Percentiles rank a stretch among this genome's conserved stretches.
Evolutionary conservation across 345 rosid species (phyloP).

Genomic region (Gossypium turneri): DNA sequence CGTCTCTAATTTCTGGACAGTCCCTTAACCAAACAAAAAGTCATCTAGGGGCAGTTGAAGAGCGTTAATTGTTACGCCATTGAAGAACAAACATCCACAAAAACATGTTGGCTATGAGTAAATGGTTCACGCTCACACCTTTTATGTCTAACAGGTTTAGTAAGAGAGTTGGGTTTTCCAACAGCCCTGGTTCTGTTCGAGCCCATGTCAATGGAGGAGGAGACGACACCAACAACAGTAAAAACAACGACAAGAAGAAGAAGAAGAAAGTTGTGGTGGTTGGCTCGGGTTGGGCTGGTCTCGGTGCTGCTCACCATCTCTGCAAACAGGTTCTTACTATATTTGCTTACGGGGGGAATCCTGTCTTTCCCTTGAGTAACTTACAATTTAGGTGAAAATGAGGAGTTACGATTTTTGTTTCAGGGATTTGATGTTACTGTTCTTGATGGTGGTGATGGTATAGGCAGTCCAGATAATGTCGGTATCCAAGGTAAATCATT

Average conservation of each 20-base stretch:
- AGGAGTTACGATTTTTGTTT: neutral
- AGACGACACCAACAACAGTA: neutral
- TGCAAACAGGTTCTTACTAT: conserved; percentile 38
- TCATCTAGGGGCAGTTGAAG: neutral
- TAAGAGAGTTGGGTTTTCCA: conserved; percentile 3
- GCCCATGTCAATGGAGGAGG: conserved; percentile 18
- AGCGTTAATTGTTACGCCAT: neutral
- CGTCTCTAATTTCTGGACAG: neutral
- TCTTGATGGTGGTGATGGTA: conserved; percentile 47
- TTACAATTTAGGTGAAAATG: neutral
- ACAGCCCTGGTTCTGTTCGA: conserved; percentile 22
- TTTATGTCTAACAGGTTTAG: neutral
- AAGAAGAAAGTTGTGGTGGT: conserved; percentile 48
- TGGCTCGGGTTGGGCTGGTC: conserved; percentile 72
- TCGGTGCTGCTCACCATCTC: conserved; percentile 62
- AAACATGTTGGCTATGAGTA: conserved; percentile 28
- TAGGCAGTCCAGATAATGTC: conserved; percentile 42
- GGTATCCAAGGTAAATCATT: conserved; percentile 44
- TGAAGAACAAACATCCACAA: neutral
- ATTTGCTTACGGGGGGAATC: neutral
- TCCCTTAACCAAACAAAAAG: neutral
- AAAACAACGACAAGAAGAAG: conserved; percentile 11
- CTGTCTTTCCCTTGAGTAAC: neutral
- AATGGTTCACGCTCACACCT: conserved; percentile 19
- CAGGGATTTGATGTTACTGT: conserved; percentile 22